phyloP scores from a whole-genome alignment of 495 filamentous ascomycete species.

The Coniosporium apollinis region DNA sequence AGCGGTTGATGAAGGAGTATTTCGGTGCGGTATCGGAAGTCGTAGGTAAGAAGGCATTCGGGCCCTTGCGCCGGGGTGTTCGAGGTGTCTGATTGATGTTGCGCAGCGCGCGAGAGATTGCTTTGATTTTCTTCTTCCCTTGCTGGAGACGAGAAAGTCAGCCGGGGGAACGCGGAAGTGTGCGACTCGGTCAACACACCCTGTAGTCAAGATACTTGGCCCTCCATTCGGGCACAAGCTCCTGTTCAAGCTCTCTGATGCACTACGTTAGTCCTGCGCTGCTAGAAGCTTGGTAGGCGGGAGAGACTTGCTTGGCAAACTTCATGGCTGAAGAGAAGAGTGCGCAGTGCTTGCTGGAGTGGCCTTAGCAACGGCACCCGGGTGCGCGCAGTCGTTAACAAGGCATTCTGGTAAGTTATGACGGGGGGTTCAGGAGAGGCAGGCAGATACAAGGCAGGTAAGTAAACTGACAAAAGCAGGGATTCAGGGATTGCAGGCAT shows the following conservation, averaged over 20 bases:
- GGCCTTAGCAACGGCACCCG: too few species aligned
- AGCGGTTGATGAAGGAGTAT: slow-evolving; percentile 18
- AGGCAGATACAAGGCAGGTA: too few species aligned
- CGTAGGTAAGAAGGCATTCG: slow-evolving; percentile 9
- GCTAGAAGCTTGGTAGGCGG: neutral
- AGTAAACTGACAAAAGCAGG: too few species aligned
- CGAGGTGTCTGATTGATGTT: slow-evolving; percentile 40
- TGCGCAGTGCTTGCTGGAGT: too few species aligned
- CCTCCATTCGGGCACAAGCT: slow-evolving; percentile 84
- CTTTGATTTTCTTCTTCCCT: slow-evolving; percentile 86
- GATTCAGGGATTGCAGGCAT: too few species aligned
- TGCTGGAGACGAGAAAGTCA: slow-evolving; percentile 25
- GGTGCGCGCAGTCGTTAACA: too few species aligned
- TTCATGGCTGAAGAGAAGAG: slow-evolving; percentile 32
- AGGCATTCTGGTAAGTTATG: too few species aligned
- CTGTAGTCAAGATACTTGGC: slow-evolving; percentile 89
- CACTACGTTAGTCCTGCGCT: too few species aligned
- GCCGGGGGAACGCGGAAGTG: too few species aligned
- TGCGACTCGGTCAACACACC: slow-evolving; percentile 32
- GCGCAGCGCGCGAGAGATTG: slow-evolving; percentile 51
- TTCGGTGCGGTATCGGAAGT: slow-evolving; percentile 26
- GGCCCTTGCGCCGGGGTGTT: slow-evolving; percentile 17
- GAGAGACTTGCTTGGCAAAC: slow-evolving; percentile 41
- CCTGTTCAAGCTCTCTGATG: slow-evolving; percentile 60
- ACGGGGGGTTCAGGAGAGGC: too few species aligned